Percentiles rank a stretch among this genome's conserved stretches.
Conservation (phyloP, 2,329 filamentous ascomycete genomes). For the Talaromyces sp. region DNA sequence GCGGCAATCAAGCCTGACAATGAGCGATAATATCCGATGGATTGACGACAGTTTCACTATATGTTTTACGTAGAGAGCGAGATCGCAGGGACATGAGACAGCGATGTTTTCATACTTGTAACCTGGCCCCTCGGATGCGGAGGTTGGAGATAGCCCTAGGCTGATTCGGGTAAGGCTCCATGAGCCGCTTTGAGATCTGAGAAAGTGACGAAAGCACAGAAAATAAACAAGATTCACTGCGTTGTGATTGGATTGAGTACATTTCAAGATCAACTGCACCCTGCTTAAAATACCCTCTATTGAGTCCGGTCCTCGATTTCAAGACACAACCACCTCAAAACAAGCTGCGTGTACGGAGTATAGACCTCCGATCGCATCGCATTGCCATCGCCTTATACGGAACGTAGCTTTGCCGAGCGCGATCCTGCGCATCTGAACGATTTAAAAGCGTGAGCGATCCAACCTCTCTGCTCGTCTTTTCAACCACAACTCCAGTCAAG, state of each 20-base stretch:
- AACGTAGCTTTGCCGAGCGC: slow-evolving; percentile 8
- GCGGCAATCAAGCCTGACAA: not conserved
- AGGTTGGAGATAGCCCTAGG: slow-evolving; percentile 6
- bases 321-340: not conserved
- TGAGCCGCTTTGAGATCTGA: not conserved
- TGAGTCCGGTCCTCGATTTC: not conserved
- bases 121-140: slow-evolving; percentile 3
- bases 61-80: not conserved
- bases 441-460: not conserved
- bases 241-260: not conserved
- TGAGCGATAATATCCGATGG: not conserved
- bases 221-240: not conserved
- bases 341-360: too few species aligned
- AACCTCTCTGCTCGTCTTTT: not conserved
- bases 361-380: not conserved
- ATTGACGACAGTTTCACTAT: not conserved
- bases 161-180: slow-evolving; percentile 3
- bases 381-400: slow-evolving; percentile 20
- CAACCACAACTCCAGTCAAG: not conserved
- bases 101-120: slow-evolving; percentile 3
- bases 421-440: slow-evolving; percentile 14
- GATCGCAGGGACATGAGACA: not conserved
- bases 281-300: not conserved
- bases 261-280: not conserved
- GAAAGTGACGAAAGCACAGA: not conserved